Percentiles rank a stretch among this genome's conserved stretches.
Evolutionary conservation across 2,329 filamentous ascomycete species (phyloP).

Genomic region (Tolypocladium capitatum): DNA sequence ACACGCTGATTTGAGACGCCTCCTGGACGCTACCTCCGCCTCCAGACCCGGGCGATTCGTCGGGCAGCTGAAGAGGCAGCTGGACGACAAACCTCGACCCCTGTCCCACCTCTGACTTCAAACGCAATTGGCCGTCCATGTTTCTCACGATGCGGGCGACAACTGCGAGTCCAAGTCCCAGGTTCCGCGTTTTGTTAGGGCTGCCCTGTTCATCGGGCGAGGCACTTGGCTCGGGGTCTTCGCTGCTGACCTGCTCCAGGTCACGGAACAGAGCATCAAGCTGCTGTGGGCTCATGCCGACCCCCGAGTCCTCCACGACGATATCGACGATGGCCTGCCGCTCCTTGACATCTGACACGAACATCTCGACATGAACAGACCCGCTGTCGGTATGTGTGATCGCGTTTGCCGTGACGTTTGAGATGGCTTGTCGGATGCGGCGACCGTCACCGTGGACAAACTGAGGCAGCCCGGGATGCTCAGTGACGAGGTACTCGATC

Average conservation of each 20-base stretch:
- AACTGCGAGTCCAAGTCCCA: constrained; percentile 75
- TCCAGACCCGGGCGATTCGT: constrained; percentile 18
- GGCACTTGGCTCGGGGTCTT: constrained; percentile 20
- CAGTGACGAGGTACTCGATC: constrained; percentile 54
- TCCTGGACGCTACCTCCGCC: constrained; percentile 4
- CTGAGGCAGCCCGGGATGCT: constrained; percentile 55
- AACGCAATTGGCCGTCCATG: constrained; percentile 74
- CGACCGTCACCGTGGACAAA: constrained; percentile 67
- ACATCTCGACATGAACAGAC: constrained; percentile 56
- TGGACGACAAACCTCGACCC: constrained; percentile 75
- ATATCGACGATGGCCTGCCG: constrained; percentile 57
- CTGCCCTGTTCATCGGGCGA: constrained; percentile 13
- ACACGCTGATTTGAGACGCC: not conserved
- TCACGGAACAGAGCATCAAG: constrained; percentile 45
- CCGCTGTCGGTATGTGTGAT: constrained; percentile 63
- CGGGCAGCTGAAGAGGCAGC: constrained; percentile 56
- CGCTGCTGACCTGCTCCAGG: constrained; percentile 42
- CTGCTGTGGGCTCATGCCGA: constrained; percentile 52
- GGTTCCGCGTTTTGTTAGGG: constrained; percentile 27
- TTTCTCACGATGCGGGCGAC: constrained; percentile 80
- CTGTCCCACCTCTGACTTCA: constrained; percentile 72
- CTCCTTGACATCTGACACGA: constrained; percentile 40
- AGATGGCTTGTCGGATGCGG: constrained; percentile 67
- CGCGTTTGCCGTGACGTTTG: constrained; percentile 75
- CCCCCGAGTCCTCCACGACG: constrained; percentile 61